A percentile compares a stretch with the other conserved stretches of the same genome.
Evolutionary conservation across 73 alveolate species (phyloP).

Genomic region (Blepharisma stoltei): DNA sequence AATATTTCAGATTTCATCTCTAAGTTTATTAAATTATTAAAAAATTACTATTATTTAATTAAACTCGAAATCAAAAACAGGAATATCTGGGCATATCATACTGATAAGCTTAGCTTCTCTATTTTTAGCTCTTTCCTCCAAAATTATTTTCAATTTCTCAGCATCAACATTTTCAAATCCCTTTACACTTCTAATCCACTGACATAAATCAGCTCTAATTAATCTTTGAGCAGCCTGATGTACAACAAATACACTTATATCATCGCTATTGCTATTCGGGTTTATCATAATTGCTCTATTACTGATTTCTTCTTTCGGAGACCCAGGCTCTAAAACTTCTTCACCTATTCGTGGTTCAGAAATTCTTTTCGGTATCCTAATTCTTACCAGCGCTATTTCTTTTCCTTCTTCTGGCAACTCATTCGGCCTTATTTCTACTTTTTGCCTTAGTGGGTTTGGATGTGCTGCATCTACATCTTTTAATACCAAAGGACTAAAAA

Average conservation of each 20-base stretch:
- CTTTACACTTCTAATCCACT: neutral
- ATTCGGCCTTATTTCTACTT: constrained; percentile 17
- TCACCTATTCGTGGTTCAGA: constrained; percentile 32
- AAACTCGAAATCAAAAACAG: constrained; percentile 4
- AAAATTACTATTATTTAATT: too few relatives aligned
- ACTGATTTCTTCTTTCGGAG: constrained; percentile 37
- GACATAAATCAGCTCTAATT: constrained; percentile 50
- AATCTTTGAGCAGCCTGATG: constrained; percentile 54
- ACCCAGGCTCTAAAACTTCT: constrained; percentile 26
- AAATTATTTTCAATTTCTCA: neutral
- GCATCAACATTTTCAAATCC: constrained; percentile 3
- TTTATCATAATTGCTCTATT: constrained; percentile 45
- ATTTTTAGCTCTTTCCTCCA: neutral
- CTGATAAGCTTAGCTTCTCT: constrained; percentile 19
- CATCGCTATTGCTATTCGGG: constrained; percentile 41
- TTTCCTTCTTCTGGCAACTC: constrained; percentile 26
- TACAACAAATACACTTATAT: constrained; percentile 37
- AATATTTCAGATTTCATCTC: too few relatives aligned
- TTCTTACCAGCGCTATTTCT: constrained; percentile 54
- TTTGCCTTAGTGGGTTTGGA: neutral
- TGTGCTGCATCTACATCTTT: constrained; percentile 42
- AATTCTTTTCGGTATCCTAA: constrained; percentile 37
- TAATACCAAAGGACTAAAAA: constrained; percentile 29
- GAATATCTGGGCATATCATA: neutral
- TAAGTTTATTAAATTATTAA: too few relatives aligned